phyloP scores from a whole-genome alignment of 345 rosid species.

The Eutrema japonicum region DNA sequence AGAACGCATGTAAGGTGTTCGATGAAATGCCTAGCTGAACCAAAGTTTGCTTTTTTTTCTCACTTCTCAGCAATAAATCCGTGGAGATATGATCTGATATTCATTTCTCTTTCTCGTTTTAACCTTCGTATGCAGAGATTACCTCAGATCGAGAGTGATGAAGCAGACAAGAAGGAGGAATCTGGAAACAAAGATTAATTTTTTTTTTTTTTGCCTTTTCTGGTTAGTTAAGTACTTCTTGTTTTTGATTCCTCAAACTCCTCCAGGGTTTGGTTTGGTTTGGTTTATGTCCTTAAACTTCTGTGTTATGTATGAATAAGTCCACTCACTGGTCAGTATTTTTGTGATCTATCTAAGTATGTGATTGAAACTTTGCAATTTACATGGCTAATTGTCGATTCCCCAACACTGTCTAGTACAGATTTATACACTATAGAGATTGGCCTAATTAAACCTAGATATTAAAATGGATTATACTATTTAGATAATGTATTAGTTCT shows the following conservation, averaged over 20 bases:
- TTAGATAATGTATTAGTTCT: no score
- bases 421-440: neutral
- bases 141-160: slow-evolving; percentile 51
- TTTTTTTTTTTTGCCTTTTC: neutral
- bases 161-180: slow-evolving; percentile 19
- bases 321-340: neutral
- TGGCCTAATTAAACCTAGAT: neutral
- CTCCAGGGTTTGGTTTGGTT: neutral
- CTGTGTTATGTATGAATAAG: neutral
- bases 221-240: neutral
- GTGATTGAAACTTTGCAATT: slow-evolving; percentile 6
- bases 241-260: neutral
- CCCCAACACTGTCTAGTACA: neutral
- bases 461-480: no score
- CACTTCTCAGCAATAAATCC: neutral
- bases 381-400: slow-evolving; percentile 4
- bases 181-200: slow-evolving; percentile 21
- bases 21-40: slow-evolving; percentile 48
- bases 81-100: neutral
- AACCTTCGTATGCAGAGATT: slow-evolving; percentile 47
- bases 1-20: slow-evolving; percentile 42
- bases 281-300: neutral
- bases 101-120: neutral
- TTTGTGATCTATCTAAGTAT: slow-evolving; percentile 1
- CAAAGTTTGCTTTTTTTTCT: neutral